Conservation (phyloP, 2,329 filamentous ascomycete genomes). For the Beauveria scarabaeidicola region DNA sequence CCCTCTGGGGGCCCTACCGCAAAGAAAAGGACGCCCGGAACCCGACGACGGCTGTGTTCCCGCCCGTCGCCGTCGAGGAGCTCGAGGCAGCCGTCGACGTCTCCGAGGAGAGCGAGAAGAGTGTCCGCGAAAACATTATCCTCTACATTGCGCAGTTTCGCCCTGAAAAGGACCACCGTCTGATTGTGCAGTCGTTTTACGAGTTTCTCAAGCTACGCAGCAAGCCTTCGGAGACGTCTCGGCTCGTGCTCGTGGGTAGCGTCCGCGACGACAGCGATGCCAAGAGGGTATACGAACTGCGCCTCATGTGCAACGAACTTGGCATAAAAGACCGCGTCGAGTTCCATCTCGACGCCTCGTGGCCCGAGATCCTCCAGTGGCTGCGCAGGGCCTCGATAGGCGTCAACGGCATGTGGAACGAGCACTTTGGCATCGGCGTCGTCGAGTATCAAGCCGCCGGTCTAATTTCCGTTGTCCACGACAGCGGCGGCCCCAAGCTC, state of each 20-base stretch:
- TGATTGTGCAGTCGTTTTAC: constrained; percentile 79
- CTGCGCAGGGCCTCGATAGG: constrained; percentile 70
- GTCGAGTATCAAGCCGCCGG: constrained; percentile 97
- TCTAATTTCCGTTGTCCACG: constrained; percentile 83
- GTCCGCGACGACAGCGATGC: constrained; percentile 79
- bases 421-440: constrained; percentile 97
- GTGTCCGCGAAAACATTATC: constrained; percentile 57
- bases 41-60: constrained; percentile 72
- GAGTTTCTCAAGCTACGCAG: constrained; percentile 54
- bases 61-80: constrained; percentile 83
- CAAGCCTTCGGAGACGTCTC: constrained; percentile 45
- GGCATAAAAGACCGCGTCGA: constrained; percentile 75
- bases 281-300: constrained; percentile 78
- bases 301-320: constrained; percentile 78
- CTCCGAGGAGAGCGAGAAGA: constrained; percentile 56
- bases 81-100: constrained; percentile 68
- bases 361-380: constrained; percentile 78
- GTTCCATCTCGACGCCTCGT: constrained; percentile 84
- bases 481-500: constrained; percentile 84
- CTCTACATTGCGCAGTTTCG: constrained; percentile 97
- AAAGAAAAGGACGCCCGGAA: constrained; percentile 35
- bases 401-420: constrained; percentile 99
- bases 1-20: constrained; percentile 63
- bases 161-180: constrained; percentile 89
- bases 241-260: constrained; percentile 78